Base-by-base conservation (phyloP, 202 grass and related monocot genomes). In the Musa balbisiana region DNA sequence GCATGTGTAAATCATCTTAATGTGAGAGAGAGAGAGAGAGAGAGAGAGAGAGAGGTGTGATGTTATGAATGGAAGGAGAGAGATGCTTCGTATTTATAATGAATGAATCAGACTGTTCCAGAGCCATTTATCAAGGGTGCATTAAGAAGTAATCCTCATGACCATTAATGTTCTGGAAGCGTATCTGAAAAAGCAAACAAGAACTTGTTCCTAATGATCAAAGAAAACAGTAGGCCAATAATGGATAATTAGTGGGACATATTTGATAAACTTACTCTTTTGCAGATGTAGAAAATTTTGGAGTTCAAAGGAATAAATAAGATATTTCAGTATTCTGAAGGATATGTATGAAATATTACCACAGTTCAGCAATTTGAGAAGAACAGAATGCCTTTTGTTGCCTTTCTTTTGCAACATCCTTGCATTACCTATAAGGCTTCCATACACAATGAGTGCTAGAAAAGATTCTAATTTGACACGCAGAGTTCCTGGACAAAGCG, bases 401-500 rank as follows among this genome's bases (percentile, higher is more conserved):
- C 56, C 56, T 64, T 17, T 43, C 50, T n/a, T 51, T 51, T 51
- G 33, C 67, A n/a, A 51, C 15, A 21, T 51, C 2, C 49, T 49
- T 10, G 50, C 17, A 74, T 33, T 56, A 29, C 25, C 11, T 27
- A 17, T 72, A 55, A 56, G 8, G 23, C 53, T 33, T 58, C 52
- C 23, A 10, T 25, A 27, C 49, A 22, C n/a, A 70, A 51, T 73
- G 52, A 55, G 15, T 55, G 22, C 49, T 73, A 17, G 10, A 10
- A 55, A 55, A n/a, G 14, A 14, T 68, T 16, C 1, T 16, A 68
- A 55, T 55, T 77, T 53, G 77, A 83, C 64, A 73, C 55, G 8
- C 86, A 93, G 74, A 91, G 84, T 78, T 97, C 86, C 17, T 93
- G 90, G 88, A 93, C 88, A 70, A 97, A 97, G 52, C 62, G 49